These are phyloP conservation scores for Aphanocladium album DNA, from an alignment of 2,329 filamentous ascomycete genomes.

Conservation along the genomic window DNA sequence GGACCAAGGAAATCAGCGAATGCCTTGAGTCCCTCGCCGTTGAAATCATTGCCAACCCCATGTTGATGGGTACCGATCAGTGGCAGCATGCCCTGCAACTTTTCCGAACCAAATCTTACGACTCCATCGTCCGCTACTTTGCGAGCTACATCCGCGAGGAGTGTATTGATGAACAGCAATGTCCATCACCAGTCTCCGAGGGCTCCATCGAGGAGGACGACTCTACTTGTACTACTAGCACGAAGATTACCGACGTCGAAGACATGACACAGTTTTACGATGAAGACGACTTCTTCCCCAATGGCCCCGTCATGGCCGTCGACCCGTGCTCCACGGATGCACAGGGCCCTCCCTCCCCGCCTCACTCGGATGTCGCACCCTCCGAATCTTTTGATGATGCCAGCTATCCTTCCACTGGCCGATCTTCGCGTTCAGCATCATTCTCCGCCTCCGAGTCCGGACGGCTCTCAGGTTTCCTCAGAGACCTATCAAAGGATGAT, in stretches of 20 bases:
- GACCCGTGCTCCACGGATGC: constrained; percentile 34
- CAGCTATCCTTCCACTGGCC: constrained; percentile 26
- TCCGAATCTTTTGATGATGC: constrained; percentile 35
- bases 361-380: constrained; percentile 46
- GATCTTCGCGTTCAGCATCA: constrained; percentile 45
- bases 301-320: constrained; percentile 37
- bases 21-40: constrained; percentile 53
- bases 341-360: constrained; percentile 31
- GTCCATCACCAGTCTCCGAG: constrained; percentile 32
- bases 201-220: constrained; percentile 17
- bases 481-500: constrained; percentile 27
- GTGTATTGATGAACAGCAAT: constrained; percentile 32
- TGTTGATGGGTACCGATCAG: constrained; percentile 53
- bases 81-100: constrained; percentile 56
- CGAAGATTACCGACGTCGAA: constrained; percentile 35
- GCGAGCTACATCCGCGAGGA: constrained; percentile 52
- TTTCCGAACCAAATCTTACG: constrained; percentile 54
- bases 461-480: constrained; percentile 26
- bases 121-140: constrained; percentile 57
- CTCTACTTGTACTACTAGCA: constrained; percentile 31
- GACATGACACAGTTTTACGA: constrained; percentile 38
- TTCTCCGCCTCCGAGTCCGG: constrained; percentile 47
- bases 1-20: constrained; percentile 50
- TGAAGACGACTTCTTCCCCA: constrained; percentile 30
- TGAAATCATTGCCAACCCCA: constrained; percentile 57